Percentiles rank a stretch among this genome's conserved stretches.
Conservation (phyloP, 2,329 filamentous ascomycete genomes). For the Akanthomyces muscarius region DNA sequence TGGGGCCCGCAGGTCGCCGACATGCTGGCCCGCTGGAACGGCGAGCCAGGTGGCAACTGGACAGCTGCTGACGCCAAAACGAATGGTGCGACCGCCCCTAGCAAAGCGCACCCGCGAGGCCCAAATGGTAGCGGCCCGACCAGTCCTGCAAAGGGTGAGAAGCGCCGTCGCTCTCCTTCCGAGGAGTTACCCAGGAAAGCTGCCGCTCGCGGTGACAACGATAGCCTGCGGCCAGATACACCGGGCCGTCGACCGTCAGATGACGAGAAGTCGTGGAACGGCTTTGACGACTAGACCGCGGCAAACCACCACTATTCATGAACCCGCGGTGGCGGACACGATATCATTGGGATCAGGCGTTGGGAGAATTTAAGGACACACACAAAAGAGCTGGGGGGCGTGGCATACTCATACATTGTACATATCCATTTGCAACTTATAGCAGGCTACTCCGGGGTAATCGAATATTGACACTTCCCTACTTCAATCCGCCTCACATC, state of each 20-base stretch:
- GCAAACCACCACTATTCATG: not conserved
- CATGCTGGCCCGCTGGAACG: slow-evolving; percentile 44
- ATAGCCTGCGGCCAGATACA: slow-evolving; percentile 15
- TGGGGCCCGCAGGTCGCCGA: slow-evolving; percentile 72
- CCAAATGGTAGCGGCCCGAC: slow-evolving; percentile 14
- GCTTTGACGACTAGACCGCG: slow-evolving; percentile 33
- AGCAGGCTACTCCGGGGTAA: not conserved
- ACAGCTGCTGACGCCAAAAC: slow-evolving; percentile 14
- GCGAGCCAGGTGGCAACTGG: slow-evolving; percentile 28
- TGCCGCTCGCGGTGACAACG: slow-evolving; percentile 20
- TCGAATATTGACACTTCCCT: not conserved
- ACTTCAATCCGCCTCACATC: no score
- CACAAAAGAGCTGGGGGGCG: not conserved
- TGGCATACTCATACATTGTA: slow-evolving; percentile 9
- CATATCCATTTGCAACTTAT: not conserved
- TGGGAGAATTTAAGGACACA: not conserved
- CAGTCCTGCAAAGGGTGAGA: slow-evolving; percentile 23
- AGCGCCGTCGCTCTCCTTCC: slow-evolving; percentile 30
- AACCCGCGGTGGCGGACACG: not conserved
- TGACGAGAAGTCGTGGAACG: slow-evolving; percentile 42
- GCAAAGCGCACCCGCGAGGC: slow-evolving; percentile 6
- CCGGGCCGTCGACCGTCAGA: slow-evolving; percentile 27
- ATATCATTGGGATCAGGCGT: not conserved
- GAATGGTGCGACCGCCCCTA: slow-evolving; percentile 8
- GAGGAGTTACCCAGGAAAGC: slow-evolving; percentile 29